phyloP scores from a whole-genome alignment of 257 asterid genomes.

The Solanum medicagineum region DNA sequence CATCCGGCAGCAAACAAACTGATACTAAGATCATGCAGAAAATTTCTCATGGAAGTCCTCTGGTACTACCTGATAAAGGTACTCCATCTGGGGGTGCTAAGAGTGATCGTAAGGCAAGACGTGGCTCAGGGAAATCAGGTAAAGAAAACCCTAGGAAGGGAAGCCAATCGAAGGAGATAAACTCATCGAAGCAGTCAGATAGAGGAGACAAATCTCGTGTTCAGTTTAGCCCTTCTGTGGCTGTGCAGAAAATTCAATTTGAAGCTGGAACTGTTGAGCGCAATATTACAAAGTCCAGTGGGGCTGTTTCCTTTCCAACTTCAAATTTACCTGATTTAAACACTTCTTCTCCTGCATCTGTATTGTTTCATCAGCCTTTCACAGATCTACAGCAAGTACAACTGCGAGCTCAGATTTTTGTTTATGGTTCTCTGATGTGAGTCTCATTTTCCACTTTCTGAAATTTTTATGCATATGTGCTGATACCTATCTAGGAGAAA shows the following conservation, averaged over 20 bases:
- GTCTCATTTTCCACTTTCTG: constrained; percentile 8
- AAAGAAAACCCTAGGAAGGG: constrained; percentile 63
- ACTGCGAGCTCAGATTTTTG: constrained; percentile 92
- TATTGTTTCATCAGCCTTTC: constrained; percentile 76
- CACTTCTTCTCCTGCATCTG: constrained; percentile 48
- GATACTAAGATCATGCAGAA: constrained; percentile 27
- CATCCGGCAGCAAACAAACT: constrained; percentile 30
- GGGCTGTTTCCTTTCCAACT: constrained; percentile 38
- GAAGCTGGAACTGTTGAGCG: constrained; percentile 24
- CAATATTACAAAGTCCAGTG: constrained; percentile 28
- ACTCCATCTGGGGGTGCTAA: constrained; percentile 29
- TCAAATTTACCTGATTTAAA: constrained; percentile 80
- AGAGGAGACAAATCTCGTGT: constrained; percentile 33
- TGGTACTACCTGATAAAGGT: constrained; percentile 23
- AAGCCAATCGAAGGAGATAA: constrained; percentile 33
- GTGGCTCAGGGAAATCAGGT: constrained; percentile 46
- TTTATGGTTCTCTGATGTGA: constrained; percentile 97
- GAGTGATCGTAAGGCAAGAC: constrained; percentile 62
- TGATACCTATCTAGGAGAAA: background rate
- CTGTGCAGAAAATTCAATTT: constrained; percentile 40
- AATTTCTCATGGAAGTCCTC: constrained; percentile 30
- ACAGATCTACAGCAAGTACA: constrained; percentile 95
- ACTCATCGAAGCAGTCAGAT: constrained; percentile 34
- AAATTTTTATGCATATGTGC: background rate
- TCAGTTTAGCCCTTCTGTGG: constrained; percentile 29